Conservation (phyloP, 2,329 filamentous ascomycete genomes). For the Aspergillus novoparasiticus region DNA sequence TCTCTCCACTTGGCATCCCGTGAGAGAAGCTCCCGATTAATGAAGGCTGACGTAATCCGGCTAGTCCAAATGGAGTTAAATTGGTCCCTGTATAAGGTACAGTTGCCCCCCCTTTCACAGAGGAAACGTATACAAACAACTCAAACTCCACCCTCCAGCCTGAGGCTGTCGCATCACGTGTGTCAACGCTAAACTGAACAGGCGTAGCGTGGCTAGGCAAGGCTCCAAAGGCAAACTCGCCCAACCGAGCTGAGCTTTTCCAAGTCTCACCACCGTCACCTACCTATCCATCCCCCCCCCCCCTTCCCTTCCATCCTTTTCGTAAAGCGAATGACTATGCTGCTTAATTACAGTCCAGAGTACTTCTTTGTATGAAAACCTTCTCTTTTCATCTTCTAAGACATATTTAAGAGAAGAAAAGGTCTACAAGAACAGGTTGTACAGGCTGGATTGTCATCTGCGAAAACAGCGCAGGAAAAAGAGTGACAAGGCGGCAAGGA, state of each 20-base stretch:
- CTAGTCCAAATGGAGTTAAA: constrained; percentile 1
- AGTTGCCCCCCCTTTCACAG: neutral
- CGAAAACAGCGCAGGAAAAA: constrained; percentile 3
- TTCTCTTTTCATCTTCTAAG: constrained; percentile 32
- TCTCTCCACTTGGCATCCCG: constrained; percentile 34
- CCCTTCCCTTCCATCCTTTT: constrained; percentile 25
- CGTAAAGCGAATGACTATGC: constrained; percentile 46
- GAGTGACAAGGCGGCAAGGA: constrained; percentile 12
- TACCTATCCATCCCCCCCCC: constrained; percentile 10
- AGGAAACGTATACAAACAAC: constrained; percentile 23
- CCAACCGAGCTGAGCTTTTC: constrained; percentile 26
- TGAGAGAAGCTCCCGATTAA: constrained; percentile 22
- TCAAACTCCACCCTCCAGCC: constrained; percentile 20
- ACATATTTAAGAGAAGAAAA: constrained; percentile 27
- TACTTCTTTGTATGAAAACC: constrained; percentile 41
- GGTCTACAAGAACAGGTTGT: constrained; percentile 20
- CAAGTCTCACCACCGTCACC: constrained; percentile 26
- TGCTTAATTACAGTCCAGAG: constrained; percentile 33
- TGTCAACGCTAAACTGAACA: neutral
- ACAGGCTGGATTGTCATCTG: constrained; percentile 19
- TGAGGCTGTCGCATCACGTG: neutral
- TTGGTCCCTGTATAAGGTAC: neutral
- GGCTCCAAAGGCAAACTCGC: constrained; percentile 12
- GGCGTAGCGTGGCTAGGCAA: neutral
- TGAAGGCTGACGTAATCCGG: constrained; percentile 30